Evolutionary conservation across 225 moss, liverwort and hornwort species (phyloP).

Genomic region (Sphagnum tenellum): DNA sequence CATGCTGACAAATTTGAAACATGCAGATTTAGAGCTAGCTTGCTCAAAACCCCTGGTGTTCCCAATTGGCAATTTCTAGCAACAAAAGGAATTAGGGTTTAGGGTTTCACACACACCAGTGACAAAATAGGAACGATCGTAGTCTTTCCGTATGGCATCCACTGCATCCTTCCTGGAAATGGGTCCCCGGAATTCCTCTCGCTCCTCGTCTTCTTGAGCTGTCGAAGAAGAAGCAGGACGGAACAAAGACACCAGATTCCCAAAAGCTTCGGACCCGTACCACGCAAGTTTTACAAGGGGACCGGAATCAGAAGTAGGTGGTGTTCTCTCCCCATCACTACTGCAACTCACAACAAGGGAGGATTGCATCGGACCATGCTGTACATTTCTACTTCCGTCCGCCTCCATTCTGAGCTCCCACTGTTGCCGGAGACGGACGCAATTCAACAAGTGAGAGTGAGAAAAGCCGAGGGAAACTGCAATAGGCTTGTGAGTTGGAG

Average conservation of each 20-base stretch:
- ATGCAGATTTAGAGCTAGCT: not conserved
- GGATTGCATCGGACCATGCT: too few species aligned
- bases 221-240: constrained; percentile 30
- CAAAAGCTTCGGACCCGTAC: constrained; percentile 93
- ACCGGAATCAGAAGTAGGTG: too few species aligned
- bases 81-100: not conserved
- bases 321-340: too few species aligned
- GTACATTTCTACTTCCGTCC: too few species aligned
- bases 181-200: constrained; percentile 33
- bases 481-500: too few species aligned
- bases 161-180: constrained; percentile 55
- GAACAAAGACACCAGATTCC: constrained; percentile 68
- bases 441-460: too few species aligned
- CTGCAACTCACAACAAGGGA: too few species aligned
- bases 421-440: too few species aligned
- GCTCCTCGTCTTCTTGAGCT: constrained; percentile 20
- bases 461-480: too few species aligned
- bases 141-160: constrained; percentile 70
- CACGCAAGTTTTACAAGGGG: constrained; percentile 76
- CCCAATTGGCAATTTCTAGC: not conserved
- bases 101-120: constrained; percentile 36
- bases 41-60: not conserved
- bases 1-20: not conserved
- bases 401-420: too few species aligned
- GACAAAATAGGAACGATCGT: constrained; percentile 92